These are phyloP conservation scores for Salvia rosmarinus DNA, from an alignment of 257 asterid species.

Conservation along the genomic window DNA sequence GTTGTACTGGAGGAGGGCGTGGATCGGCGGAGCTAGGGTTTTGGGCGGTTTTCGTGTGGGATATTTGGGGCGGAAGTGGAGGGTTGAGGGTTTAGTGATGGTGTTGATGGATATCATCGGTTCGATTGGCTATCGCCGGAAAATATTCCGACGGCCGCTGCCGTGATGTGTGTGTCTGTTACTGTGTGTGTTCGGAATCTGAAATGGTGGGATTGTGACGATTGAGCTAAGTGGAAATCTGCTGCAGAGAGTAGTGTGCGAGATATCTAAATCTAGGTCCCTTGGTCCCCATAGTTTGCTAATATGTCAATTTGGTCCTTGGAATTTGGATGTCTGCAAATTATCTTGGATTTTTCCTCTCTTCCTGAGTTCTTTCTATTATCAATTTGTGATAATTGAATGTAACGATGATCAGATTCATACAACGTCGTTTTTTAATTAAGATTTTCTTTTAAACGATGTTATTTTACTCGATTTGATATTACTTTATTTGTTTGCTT, in stretches of 20 bases:
- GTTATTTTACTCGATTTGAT: no score
- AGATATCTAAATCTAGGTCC: slow-evolving; percentile 28
- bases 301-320: slow-evolving; percentile 11
- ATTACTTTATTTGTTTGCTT: no score
- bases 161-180: slow-evolving; percentile 15
- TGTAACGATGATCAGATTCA: no score
- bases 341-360: no score
- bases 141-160: slow-evolving; percentile 19
- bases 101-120: slow-evolving; percentile 61
- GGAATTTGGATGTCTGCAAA: no score
- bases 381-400: no score
- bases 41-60: slow-evolving; percentile 44
- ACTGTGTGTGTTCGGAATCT: slow-evolving; percentile 19
- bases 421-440: no score
- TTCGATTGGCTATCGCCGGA: slow-evolving; percentile 34
- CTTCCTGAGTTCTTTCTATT: no score
- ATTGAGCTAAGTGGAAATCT: slow-evolving; percentile 28
- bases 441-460: no score
- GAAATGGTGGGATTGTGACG: slow-evolving; percentile 28
- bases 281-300: slow-evolving; percentile 1
- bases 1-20: slow-evolving; percentile 83
- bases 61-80: slow-evolving; percentile 43
- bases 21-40: slow-evolving; percentile 48
- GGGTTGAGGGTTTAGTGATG: slow-evolving; percentile 50
- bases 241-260: slow-evolving; percentile 10